phyloP scores from a whole-genome alignment of 192 early-diverging fungal species.

The Obelidium mucronatum region DNA sequence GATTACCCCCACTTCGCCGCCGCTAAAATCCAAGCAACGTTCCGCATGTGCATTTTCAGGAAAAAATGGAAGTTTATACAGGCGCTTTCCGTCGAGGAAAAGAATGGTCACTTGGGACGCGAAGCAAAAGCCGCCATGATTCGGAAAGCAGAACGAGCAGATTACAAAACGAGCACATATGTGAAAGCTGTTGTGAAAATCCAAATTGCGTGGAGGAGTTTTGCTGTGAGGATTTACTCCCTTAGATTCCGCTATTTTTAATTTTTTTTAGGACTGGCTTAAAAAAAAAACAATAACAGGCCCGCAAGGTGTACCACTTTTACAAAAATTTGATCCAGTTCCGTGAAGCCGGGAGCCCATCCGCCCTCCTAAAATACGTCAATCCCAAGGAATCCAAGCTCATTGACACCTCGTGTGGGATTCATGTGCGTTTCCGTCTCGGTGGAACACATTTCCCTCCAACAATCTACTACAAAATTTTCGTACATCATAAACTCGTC shows the following conservation, averaged over 20 bases:
- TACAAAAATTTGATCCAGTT: conserved; percentile 63
- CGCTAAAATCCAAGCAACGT: conserved; percentile 57
- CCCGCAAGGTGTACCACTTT: conserved; percentile 56
- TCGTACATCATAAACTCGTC: conserved; percentile 56
- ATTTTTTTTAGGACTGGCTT: too few relatives aligned
- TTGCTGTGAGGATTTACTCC: conserved; percentile 44
- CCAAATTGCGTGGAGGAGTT: conserved; percentile 56
- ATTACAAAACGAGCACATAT: conserved; percentile 36
- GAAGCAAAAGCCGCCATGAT: conserved; percentile 48
- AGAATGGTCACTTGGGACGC: conserved; percentile 8
- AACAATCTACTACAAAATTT: conserved; percentile 69
- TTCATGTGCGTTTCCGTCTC: conserved; percentile 65
- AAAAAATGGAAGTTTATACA: conserved; percentile 43
- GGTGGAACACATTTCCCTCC: conserved; percentile 65
- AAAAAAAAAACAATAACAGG: neutral
- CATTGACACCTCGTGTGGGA: conserved; percentile 54
- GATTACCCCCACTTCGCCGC: conserved; percentile 62
- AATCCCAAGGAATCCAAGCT: conserved; percentile 64
- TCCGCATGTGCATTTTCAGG: conserved; percentile 48
- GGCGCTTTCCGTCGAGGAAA: conserved; percentile 39
- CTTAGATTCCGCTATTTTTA: neutral
- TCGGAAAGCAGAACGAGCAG: conserved; percentile 39
- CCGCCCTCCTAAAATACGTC: conserved; percentile 59
- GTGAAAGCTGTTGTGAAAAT: conserved; percentile 56
- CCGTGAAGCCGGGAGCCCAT: conserved; percentile 59